Evolutionary conservation across 352 stramenopile genomes (phyloP).

Genomic region (Globisporangium uncinulatum): DNA sequence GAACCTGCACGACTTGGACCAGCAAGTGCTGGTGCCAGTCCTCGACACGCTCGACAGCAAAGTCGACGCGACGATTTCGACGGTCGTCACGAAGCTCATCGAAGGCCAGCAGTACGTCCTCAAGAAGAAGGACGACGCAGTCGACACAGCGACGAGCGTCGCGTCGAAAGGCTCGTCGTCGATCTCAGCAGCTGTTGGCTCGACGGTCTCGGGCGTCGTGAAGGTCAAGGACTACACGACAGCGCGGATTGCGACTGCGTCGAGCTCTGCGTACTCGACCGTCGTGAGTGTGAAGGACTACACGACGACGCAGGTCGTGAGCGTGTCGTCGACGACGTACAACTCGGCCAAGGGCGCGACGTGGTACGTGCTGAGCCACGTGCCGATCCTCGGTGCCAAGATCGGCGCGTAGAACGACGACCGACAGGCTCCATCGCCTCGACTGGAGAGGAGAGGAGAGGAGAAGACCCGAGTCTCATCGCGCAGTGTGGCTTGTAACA

Average conservation of each 20-base stretch:
- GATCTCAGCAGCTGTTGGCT: conserved; percentile 34
- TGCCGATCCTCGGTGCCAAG: conserved; percentile 59
- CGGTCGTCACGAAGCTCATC: conserved; percentile 45
- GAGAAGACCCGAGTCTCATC: background rate
- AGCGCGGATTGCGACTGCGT: conserved; percentile 25
- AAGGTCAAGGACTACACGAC: conserved; percentile 67
- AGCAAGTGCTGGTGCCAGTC: conserved; percentile 17
- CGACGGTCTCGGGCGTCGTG: conserved; percentile 33
- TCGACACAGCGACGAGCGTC: conserved; percentile 15
- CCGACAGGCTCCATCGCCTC: no score
- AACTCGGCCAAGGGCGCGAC: conserved; percentile 46
- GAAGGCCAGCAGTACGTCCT: conserved; percentile 57
- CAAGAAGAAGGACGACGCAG: conserved; percentile 59
- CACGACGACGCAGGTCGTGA: conserved; percentile 55
- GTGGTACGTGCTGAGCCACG: conserved; percentile 46
- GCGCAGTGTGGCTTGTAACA: background rate
- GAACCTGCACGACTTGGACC: conserved; percentile 37
- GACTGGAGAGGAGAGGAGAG: background rate
- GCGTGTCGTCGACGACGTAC: conserved; percentile 62
- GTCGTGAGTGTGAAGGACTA: conserved; percentile 55
- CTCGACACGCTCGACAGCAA: conserved; percentile 58
- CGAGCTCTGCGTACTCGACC: conserved; percentile 32
- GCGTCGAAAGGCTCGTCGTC: no score
- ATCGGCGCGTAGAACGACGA: conserved; percentile 35
- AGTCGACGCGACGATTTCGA: conserved; percentile 52